Conservation (phyloP, 2,329 filamentous ascomycete genomes). For the Gaeumannomyces sp. region DNA sequence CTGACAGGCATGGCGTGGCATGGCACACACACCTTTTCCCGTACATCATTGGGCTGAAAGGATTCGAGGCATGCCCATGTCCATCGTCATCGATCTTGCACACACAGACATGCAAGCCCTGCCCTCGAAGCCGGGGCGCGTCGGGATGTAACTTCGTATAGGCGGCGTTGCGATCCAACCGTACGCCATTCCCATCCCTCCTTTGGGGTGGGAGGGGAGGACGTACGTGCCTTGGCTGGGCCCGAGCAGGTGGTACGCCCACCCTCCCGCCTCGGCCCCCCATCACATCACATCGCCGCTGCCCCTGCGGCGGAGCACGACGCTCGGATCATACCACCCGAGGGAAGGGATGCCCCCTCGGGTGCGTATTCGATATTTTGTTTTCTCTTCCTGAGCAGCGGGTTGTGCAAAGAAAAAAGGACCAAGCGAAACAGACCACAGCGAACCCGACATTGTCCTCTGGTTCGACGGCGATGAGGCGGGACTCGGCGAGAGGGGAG, state of each 20-base stretch:
- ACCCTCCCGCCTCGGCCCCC: background rate
- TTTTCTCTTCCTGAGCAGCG: no score
- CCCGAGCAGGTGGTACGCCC: background rate
- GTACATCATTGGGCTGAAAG: no score
- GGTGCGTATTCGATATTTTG: no score
- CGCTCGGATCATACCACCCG: background rate
- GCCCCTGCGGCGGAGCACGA: no score
- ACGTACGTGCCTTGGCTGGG: background rate
- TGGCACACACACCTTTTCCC: no score
- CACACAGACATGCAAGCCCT: no score
- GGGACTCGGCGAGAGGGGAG: background rate
- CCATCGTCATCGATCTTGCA: background rate
- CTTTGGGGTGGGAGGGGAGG: background rate
- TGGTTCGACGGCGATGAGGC: background rate
- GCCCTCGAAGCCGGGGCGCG: no score
- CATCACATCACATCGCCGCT: background rate
- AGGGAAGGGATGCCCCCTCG: no score
- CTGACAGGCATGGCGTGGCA: background rate
- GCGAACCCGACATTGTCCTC: background rate
- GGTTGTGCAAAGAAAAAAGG: background rate
- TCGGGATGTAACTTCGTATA: constrained; percentile 1
- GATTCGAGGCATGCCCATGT: background rate
- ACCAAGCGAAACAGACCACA: background rate
- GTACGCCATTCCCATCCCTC: background rate
- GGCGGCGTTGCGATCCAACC: background rate